Conservation (phyloP, 768 basidiomycete species). For the Pholiota molesta region DNA sequence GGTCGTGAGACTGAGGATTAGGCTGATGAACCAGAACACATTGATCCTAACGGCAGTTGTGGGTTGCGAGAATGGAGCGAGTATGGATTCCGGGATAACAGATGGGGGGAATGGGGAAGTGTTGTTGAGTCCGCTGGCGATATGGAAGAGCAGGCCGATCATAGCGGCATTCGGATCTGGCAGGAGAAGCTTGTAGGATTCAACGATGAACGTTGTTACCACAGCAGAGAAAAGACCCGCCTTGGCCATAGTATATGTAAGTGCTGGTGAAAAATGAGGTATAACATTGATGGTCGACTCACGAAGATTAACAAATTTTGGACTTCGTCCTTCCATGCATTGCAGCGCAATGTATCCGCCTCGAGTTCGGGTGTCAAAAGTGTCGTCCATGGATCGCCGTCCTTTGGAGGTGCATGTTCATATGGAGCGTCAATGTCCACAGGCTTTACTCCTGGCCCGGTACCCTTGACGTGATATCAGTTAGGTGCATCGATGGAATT, state of each 20-base stretch:
- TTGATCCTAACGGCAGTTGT: conserved; percentile 7
- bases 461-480: too few relatives aligned
- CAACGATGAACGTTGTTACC: conserved; percentile 2
- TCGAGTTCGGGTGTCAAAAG: not conserved
- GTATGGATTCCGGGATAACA: not conserved
- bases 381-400: conserved; percentile 11
- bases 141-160: not conserved
- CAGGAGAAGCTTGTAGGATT: conserved; percentile 2
- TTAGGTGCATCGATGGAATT: too few relatives aligned
- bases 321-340: conserved; percentile 22
- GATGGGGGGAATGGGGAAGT: not conserved
- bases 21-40: conserved; percentile 13
- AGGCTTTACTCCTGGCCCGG: too few relatives aligned
- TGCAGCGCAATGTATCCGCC: conserved; percentile 8
- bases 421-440: too few relatives aligned
- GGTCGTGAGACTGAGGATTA: conserved; percentile 12
- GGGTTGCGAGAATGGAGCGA: not conserved
- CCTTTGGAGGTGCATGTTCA: too few relatives aligned
- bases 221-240: conserved; percentile 4
- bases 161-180: conserved; percentile 1
- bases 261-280: too few relatives aligned
- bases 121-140: not conserved
- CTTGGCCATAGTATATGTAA: not conserved
- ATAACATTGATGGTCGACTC: not conserved
- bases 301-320: conserved; percentile 25